Conservation (phyloP, 257 asterid genomes). For the Vinca minor region DNA sequence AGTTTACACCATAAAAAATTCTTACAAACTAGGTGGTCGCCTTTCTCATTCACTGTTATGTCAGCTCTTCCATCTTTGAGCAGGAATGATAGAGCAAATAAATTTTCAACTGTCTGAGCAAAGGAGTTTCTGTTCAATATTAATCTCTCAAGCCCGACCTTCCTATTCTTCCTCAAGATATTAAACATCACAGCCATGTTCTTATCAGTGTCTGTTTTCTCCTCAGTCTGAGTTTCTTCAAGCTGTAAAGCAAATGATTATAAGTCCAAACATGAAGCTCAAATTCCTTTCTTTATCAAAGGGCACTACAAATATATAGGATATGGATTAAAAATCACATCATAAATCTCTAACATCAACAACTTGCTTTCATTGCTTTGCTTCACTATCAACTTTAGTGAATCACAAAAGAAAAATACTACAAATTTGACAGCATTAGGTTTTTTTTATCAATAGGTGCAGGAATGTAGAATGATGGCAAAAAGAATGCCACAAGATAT, state of each 20-base stretch:
- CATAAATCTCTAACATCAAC: not conserved
- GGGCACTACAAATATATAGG: not conserved
- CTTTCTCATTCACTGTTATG: slow-evolving; percentile 45
- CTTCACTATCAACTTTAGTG: not conserved
- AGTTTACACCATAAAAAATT: not conserved
- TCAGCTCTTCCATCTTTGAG: slow-evolving; percentile 88
- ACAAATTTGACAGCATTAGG: not conserved
- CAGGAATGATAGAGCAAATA: slow-evolving; percentile 85
- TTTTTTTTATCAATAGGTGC: not conserved
- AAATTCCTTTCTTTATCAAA: not conserved
- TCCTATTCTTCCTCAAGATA: slow-evolving; percentile 52
- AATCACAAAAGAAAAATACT: not conserved
- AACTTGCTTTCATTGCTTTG: no score
- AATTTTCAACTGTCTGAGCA: slow-evolving; percentile 90
- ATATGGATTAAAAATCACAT: not conserved
- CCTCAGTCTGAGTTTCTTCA: slow-evolving; percentile 35
- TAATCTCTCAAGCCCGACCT: slow-evolving; percentile 60
- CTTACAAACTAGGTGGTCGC: slow-evolving; percentile 74
- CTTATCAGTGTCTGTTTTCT: slow-evolving; percentile 77
- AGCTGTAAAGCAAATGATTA: slow-evolving; percentile 50
- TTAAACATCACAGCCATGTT: slow-evolving; percentile 84
- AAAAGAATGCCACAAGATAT: not conserved
- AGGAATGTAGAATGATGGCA: not conserved
- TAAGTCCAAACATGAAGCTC: not conserved
- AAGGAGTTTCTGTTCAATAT: slow-evolving; percentile 62